Conservation (phyloP, 1,284 basidiomycete genomes). For the Gymnopus androsaceus region DNA sequence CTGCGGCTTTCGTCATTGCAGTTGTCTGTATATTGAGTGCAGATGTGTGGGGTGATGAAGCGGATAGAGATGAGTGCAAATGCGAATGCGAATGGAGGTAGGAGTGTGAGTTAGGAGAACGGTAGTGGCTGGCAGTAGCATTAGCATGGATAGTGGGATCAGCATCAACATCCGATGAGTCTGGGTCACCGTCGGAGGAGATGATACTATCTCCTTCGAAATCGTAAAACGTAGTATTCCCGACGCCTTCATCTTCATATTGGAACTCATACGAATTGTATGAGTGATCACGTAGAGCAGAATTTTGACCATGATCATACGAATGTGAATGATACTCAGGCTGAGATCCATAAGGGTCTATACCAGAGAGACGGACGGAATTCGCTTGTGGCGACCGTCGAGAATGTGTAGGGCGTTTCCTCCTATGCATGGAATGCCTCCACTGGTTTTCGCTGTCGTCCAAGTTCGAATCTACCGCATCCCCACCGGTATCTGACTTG, state of each 20-base stretch:
- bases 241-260: background rate
- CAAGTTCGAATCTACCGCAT: background rate
- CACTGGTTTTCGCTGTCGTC: background rate
- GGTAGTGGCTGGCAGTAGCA: background rate
- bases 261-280: background rate
- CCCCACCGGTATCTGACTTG: too few species aligned
- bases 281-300: background rate
- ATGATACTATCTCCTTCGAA: slow-evolving; percentile 5
- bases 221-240: slow-evolving; percentile 5
- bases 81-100: background rate
- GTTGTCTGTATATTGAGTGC: background rate
- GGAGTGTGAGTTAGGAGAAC: too few species aligned
- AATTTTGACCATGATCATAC: background rate
- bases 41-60: background rate
- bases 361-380: background rate
- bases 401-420: background rate
- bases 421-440: background rate
- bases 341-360: background rate
- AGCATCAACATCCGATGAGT: background rate
- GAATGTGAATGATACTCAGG: background rate
- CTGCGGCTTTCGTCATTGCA: background rate
- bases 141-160: slow-evolving; percentile 5
- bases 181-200: background rate
- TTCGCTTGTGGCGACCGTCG: too few species aligned
- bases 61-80: background rate